These are phyloP conservation scores for Pisolithus orientalis DNA, from an alignment of 768 basidiomycete genomes.

Conservation along the genomic window DNA sequence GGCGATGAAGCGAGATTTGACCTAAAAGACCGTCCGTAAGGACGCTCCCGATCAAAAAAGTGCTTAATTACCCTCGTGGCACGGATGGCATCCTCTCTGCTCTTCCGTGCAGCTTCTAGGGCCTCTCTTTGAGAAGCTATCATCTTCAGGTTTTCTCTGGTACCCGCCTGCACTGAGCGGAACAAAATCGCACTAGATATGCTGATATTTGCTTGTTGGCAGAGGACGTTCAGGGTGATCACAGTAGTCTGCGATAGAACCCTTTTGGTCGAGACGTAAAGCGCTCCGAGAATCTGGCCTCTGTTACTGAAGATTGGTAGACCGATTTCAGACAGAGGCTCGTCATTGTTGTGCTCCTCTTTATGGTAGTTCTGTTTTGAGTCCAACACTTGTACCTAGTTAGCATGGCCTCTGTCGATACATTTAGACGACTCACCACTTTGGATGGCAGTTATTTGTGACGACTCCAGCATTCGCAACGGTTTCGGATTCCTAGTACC, in stretches of 20 bases:
- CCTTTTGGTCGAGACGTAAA: conserved; percentile 62
- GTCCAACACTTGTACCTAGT: conserved; percentile 45
- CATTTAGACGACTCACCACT: conserved; percentile 40
- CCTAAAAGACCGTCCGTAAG: conserved; percentile 31
- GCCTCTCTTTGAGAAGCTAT: conserved; percentile 67
- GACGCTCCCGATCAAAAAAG: background rate
- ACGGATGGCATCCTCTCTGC: conserved; percentile 66
- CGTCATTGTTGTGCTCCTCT: conserved; percentile 58
- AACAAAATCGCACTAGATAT: conserved; percentile 72
- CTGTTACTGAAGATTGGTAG: conserved; percentile 70
- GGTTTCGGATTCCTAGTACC: conserved; percentile 49
- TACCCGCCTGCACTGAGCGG: conserved; percentile 67
- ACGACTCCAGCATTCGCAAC: conserved; percentile 52
- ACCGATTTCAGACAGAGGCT: conserved; percentile 61
- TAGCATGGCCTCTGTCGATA: background rate
- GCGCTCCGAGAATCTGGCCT: conserved; percentile 67
- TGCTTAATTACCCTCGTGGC: conserved; percentile 52
- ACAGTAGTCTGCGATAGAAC: conserved; percentile 56
- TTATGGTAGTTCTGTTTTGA: conserved; percentile 55
- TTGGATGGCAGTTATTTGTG: conserved; percentile 62
- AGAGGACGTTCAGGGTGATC: conserved; percentile 56
- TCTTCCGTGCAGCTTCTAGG: conserved; percentile 61
- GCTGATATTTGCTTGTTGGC: conserved; percentile 71
- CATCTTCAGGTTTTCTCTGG: conserved; percentile 70
- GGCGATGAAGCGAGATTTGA: conserved; percentile 73